A percentile compares a stretch with the other conserved stretches of the same genome.
Conservation (phyloP, 495 filamentous ascomycete species). For the Neurospora sp. region DNA sequence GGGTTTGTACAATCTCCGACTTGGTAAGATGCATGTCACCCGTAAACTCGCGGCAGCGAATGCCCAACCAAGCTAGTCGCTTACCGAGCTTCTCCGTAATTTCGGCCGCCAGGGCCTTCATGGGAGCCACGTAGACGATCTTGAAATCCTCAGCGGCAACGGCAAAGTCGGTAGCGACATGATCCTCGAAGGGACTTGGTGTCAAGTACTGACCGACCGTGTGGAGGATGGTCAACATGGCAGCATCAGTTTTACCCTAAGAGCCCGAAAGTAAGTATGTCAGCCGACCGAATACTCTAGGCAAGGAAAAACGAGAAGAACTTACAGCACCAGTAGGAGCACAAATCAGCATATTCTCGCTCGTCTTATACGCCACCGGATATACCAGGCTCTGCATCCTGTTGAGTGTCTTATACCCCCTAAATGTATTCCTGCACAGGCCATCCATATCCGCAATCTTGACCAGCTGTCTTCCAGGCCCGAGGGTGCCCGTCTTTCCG, state of each 20-base stretch:
- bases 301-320: background rate
- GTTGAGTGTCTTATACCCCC: conserved; percentile 85
- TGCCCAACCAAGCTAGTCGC: conserved; percentile 84
- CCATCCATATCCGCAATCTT: conserved; percentile 77
- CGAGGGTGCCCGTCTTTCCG: conserved; percentile 62
- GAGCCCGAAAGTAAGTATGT: background rate
- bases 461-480: conserved; percentile 60
- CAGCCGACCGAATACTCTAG: background rate
- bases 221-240: conserved; percentile 92
- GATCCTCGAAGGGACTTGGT: conserved; percentile 69
- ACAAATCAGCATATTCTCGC: conserved; percentile 97
- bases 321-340: conserved; percentile 85
- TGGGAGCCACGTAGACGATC: conserved; percentile 93
- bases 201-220: conserved; percentile 73
- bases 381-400: conserved; percentile 97
- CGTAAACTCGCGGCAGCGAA: conserved; percentile 83
- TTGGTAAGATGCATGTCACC: conserved; percentile 99
- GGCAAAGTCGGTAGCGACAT: conserved; percentile 60
- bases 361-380: conserved; percentile 89
- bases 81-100: conserved; percentile 92
- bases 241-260: conserved; percentile 89
- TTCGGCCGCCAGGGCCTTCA: conserved; percentile 96
- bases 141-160: conserved; percentile 87
- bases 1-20: conserved; percentile 85
- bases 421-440: conserved; percentile 83